A percentile compares a stretch with the other conserved stretches of the same genome.
Evolutionary conservation across 163 green algal species (phyloP).

Genomic region (Chlamydomonas reinhardtii): DNA sequence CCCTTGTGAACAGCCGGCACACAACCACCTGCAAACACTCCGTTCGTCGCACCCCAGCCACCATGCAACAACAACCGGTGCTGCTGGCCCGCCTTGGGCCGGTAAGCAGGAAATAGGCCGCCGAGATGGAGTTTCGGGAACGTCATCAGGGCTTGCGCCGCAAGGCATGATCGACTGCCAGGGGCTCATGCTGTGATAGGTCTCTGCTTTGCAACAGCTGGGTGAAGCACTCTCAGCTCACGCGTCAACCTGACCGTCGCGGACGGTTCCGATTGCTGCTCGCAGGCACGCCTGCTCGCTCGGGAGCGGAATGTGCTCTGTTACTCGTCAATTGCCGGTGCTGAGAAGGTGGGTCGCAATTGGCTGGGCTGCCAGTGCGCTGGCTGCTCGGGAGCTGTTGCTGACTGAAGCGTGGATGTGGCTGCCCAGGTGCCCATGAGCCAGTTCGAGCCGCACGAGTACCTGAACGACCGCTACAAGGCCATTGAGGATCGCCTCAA

Average conservation of each 20-base stretch:
- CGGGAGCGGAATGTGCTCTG: constrained; percentile 28
- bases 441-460: constrained; percentile 82
- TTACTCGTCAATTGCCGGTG: constrained; percentile 32
- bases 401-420: background rate
- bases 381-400: background rate
- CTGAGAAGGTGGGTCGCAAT: constrained; percentile 25
- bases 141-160: no score
- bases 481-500: constrained; percentile 86
- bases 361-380: background rate
- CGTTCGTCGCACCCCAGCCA: background rate
- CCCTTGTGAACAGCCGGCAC: no score
- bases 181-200: no score
- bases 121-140: no score
- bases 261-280: background rate
- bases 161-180: no score
- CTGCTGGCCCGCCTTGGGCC: constrained; percentile 24
- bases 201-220: no score
- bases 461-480: constrained; percentile 90
- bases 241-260: no score
- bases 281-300: background rate
- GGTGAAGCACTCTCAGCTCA: no score
- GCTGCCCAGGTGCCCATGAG: constrained; percentile 82
- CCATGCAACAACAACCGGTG: constrained; percentile 27
- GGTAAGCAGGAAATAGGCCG: background rate
- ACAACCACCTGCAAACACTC: no score